A percentile compares a stretch with the other conserved stretches of the same genome.
Conservation (phyloP, 345 rosid species). For the Psidium friedrichsthalianum region DNA sequence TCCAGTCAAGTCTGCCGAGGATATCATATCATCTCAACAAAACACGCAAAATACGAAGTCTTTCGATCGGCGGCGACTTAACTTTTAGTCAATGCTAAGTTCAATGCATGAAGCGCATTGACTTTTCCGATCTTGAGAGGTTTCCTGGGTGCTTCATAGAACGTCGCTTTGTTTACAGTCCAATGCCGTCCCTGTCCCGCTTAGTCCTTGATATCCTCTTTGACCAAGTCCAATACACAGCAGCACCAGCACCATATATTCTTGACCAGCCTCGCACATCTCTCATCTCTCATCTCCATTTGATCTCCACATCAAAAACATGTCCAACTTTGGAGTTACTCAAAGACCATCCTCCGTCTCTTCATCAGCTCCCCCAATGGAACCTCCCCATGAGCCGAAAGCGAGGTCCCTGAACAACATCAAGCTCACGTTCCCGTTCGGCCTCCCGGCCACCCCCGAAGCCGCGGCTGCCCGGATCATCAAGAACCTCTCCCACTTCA, state of each 20-base stretch:
- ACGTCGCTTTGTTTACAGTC: too few species aligned
- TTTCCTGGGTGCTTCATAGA: too few species aligned
- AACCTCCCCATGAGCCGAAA: neutral
- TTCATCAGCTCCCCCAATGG: neutral
- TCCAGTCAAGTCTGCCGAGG: too few species aligned
- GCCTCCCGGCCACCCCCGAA: neutral
- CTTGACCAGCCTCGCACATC: neutral
- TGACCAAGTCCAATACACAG: neutral
- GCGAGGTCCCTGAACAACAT: neutral
- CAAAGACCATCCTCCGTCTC: neutral
- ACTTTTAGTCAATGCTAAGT: too few species aligned
- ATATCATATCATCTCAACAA: too few species aligned
- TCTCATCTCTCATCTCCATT: neutral
- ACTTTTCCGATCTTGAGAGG: too few species aligned
- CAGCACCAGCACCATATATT: neutral
- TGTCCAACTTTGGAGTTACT: neutral
- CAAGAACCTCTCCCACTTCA: constrained; percentile 9
- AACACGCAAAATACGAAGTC: too few species aligned
- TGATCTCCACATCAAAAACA: neutral
- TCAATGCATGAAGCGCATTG: too few species aligned
- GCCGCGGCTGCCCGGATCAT: constrained; percentile 1
- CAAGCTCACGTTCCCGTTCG: neutral
- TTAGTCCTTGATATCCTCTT: too few species aligned
- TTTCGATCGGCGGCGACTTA: too few species aligned
- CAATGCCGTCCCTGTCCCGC: too few species aligned